Evolutionary conservation across 2,329 filamentous ascomycete species (phyloP), one percentile per base, ranked within the genome.

Genomic region (Sarocladium kiliense): DNA sequence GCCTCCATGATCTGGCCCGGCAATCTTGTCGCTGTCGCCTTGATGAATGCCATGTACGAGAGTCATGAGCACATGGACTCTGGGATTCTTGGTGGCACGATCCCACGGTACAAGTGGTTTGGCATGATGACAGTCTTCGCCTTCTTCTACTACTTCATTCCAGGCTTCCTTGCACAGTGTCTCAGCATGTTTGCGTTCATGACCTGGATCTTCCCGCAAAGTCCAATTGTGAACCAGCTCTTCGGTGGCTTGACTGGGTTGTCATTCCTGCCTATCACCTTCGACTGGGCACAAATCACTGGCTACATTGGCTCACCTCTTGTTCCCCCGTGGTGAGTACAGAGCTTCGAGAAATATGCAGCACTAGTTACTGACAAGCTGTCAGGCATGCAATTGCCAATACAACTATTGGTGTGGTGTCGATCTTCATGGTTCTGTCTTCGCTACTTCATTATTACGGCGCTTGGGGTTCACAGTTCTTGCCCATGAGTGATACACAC

Each of bases 1-100:
- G 84, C 85, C 0, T 81, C 86, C 10, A 88, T 90, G 84, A 88
- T 90, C 57, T 90, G 87, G 86, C 87, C 87, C 0, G 77, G 75
- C 2, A 87, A 82, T 51, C 73, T 91, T 23, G 85, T 87, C 54
- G 80, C 81, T 4, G 80, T 86, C 7, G 81, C 85, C 1, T 70
- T 90, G 34, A 86, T 90, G 74, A 85, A 86, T 61, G 85, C 86
- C 58, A 85, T 91, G 74, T 87, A 91, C 64, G 87, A 90, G 59
- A 70, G 70, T 25, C 77, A 78, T 34, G 72, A 79, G 16, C 63
- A 69, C 14, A 71, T 69, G 2, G 80, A 80, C 65, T 80, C 68
- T 37, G 78, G 67, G 2, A 68, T 84, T 18, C 62, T 84, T 11
- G 87, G 87, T 2, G 88, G 87, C 63, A 77, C 64, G 10, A 84